Base-by-base conservation (phyloP, 345 rosid genomes). In the Odontarrhena argentea region DNA sequence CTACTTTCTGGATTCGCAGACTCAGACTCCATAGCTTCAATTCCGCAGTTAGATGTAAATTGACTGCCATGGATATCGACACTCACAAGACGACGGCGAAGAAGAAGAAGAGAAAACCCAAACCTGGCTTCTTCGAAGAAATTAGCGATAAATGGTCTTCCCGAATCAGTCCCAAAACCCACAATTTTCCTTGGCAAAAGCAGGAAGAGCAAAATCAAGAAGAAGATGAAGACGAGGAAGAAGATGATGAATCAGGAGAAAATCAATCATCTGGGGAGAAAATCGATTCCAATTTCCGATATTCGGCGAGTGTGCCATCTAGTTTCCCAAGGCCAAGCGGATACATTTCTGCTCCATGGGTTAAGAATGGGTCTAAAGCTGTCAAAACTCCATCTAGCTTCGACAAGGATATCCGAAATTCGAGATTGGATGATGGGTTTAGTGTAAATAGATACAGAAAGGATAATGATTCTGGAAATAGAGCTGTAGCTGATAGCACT, bases 171-270 rank as follows among this genome's bases (percentile, higher is more conserved):
- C 87, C 92, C 1, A 58, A 51, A 7, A 81, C 76, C 68, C 78
- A 82, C 28, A 87, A 70, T 4, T 75, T 87, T 28, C 95, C 98
- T 6, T 92, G 98, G 98, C 87, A 89, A 61, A 77, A 81, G 71
- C 70, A 66, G 55, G 64, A 73, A 44, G 70, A 74, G 28, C 76
- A 48, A 15, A 55, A 6, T 55, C 50, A 71, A 9, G 57, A 65
- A 24, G 58, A 60, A 2, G 25, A 63, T 9, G 37, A 60, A 4
- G 30, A 64, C 13, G 57, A 55, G 3, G 71, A 77, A 51, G 73
- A 60, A 9, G 64, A 22, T 10, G 55, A 22, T 10, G 55, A 59
- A 22, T 38, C 59, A 69, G 63, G 32, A 35, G 78, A 36, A 11
- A 70, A 56, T 32, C 54, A 34, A 26, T 57, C 60, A 49, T 70